These are phyloP conservation scores for Escallonia herrerae DNA, from an alignment of 129 eudicot species.

Conservation along the genomic window DNA sequence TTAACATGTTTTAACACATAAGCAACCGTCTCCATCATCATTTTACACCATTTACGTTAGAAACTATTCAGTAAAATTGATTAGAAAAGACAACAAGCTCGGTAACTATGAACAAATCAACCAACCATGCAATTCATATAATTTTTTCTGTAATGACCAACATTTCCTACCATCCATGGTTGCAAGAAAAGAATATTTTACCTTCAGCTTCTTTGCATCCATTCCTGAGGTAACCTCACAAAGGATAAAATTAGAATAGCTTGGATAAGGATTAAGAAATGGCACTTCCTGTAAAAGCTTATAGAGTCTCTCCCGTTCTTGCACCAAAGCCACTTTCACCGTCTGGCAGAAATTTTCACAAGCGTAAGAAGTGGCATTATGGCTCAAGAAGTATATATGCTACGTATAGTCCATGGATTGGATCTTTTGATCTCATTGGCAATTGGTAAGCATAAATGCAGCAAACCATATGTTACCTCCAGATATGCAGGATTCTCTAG, in stretches of 20 bases:
- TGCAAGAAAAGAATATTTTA: slow-evolving; percentile 13
- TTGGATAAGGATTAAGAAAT: slow-evolving; percentile 88
- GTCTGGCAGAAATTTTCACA: slow-evolving; percentile 40
- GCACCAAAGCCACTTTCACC: slow-evolving; percentile 81
- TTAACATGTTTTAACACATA: too few relatives aligned
- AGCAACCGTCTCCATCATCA: too few relatives aligned
- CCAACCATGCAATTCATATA: not conserved
- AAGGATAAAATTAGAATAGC: slow-evolving; percentile 94
- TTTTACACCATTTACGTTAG: too few relatives aligned
- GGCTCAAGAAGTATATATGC: not conserved
- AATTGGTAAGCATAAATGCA: not conserved
- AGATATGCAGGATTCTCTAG: slow-evolving; percentile 74
- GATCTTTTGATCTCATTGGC: not conserved
- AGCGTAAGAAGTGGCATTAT: not conserved
- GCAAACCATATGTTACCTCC: slow-evolving; percentile 43
- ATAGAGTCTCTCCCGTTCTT: slow-evolving; percentile 85
- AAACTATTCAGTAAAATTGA: too few relatives aligned
- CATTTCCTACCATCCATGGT: not conserved
- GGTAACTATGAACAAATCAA: slow-evolving; percentile 1
- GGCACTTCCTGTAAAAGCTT: slow-evolving; percentile 77
- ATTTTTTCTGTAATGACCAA: not conserved
- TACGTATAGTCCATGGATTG: not conserved
- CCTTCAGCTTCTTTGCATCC: slow-evolving; percentile 99
- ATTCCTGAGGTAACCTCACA: slow-evolving; percentile 79
- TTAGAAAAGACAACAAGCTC: not conserved